A percentile compares a stretch with the other conserved stretches of the same genome.
These are phyloP conservation scores for Ploettnerulaceae sp. DNA, from an alignment of 2,329 filamentous ascomycete species.

Conservation along the genomic window DNA sequence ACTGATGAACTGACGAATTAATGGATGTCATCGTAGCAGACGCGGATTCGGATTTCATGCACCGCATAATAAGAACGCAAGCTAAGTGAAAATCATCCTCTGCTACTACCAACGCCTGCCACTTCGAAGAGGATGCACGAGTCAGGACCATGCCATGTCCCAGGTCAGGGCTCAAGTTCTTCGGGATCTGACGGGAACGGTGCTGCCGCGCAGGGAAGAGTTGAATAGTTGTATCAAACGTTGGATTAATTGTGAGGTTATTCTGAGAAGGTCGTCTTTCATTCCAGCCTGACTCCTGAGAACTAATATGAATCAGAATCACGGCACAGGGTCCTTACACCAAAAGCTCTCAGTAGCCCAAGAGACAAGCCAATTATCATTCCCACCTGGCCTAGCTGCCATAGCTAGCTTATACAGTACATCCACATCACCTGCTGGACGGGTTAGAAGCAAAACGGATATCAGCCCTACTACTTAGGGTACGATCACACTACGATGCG, in stretches of 20 bases:
- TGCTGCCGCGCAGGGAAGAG: background rate
- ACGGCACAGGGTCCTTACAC: no score
- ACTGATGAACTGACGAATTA: no score
- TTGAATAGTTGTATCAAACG: background rate
- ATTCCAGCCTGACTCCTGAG: no score
- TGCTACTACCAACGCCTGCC: conserved; percentile 5
- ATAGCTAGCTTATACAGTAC: no score
- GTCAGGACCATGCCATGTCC: conserved; percentile 5
- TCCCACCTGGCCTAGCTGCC: no score
- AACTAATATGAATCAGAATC: no score
- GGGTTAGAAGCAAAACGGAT: no score
- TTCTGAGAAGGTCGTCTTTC: background rate
- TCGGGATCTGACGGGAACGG: background rate
- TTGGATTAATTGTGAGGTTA: background rate
- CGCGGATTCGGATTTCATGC: conserved; percentile 8
- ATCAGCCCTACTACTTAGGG: no score
- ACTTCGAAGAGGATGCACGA: conserved; percentile 1
- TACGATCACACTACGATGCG: no score
- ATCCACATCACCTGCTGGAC: no score
- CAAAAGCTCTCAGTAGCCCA: no score
- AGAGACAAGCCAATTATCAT: no score
- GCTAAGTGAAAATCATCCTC: conserved; percentile 4
- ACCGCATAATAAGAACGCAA: conserved; percentile 8
- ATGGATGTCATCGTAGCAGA: background rate
- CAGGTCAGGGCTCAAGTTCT: background rate